phyloP scores from a whole-genome alignment of 2,329 filamentous ascomycete species.

The Colletotrichum cuscutae region DNA sequence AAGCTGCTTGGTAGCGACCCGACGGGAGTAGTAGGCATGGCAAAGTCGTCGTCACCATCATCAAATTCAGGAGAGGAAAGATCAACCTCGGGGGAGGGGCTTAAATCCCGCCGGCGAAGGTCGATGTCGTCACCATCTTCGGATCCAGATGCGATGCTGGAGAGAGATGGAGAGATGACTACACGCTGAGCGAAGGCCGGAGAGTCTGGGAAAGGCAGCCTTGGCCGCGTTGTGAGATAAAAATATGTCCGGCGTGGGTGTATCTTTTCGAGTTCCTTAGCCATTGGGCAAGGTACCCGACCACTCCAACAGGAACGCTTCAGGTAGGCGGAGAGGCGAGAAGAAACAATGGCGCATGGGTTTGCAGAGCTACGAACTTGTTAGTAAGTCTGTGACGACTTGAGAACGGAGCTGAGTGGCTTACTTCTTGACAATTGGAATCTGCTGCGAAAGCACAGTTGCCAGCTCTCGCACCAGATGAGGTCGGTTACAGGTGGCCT shows the following conservation, averaged over 20 bases:
- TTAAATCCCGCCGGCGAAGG: conserved; percentile 76
- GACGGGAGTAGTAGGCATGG: conserved; percentile 70
- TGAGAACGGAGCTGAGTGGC: conserved; percentile 45
- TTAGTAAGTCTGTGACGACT: conserved; percentile 2
- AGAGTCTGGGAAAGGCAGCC: conserved; percentile 77
- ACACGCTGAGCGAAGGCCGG: conserved; percentile 51
- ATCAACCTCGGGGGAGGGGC: conserved; percentile 93
- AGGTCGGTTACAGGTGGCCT: conserved; percentile 90
- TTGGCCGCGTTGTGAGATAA: conserved; percentile 89
- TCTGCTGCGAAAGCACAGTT: conserved; percentile 77
- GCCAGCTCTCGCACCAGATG: conserved; percentile 96
- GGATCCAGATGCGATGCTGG: conserved; percentile 68
- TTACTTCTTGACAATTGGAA: conserved; percentile 92
- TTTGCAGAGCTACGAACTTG: conserved; percentile 82
- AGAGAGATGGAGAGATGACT: conserved; percentile 87
- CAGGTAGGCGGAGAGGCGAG: conserved; percentile 87
- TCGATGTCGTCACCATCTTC: conserved; percentile 75
- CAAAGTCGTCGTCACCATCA: conserved; percentile 70
- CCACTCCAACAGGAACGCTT: conserved; percentile 87
- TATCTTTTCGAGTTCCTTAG: conserved; percentile 91
- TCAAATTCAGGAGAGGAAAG: conserved; percentile 89
- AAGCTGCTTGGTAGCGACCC: conserved; percentile 69
- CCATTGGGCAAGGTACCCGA: conserved; percentile 83
- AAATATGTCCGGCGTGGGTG: conserved; percentile 97
- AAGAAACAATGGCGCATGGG: conserved; percentile 93